Conservation (phyloP, 2,329 filamentous ascomycete genomes). For the Neoarthrinium moseri region DNA sequence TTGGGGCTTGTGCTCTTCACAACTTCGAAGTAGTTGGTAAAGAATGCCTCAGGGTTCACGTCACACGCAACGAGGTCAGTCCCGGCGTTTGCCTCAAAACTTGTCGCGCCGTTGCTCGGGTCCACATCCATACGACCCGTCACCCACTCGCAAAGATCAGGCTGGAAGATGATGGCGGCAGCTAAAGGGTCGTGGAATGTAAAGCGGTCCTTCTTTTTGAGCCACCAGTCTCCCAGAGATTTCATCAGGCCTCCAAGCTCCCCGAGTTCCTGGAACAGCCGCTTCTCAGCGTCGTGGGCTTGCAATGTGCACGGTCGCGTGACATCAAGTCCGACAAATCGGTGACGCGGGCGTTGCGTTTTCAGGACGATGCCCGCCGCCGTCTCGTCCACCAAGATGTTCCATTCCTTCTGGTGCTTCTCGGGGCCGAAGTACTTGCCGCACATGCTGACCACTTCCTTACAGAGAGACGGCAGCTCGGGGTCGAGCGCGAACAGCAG, state of each 20-base stretch:
- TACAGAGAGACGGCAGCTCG: conserved; percentile 6
- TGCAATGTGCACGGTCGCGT: conserved; percentile 3
- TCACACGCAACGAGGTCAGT: conserved; percentile 4
- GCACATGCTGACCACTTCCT: conserved; percentile 10
- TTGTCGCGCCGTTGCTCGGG: background rate
- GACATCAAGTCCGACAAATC: conserved; percentile 12
- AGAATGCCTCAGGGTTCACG: conserved; percentile 8
- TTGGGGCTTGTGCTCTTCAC: background rate
- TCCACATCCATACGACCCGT: conserved; percentile 2
- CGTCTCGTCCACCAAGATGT: conserved; percentile 9
- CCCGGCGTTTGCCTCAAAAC: conserved; percentile 1
- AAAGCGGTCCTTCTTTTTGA: conserved; percentile 1
- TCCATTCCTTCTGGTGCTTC: conserved; percentile 6
- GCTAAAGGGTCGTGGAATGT: conserved; percentile 12
- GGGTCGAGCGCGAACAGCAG: conserved; percentile 10
- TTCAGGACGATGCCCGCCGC: conserved; percentile 8
- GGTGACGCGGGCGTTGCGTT: conserved; percentile 4
- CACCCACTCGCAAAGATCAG: conserved; percentile 8
- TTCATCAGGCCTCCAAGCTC: conserved; percentile 2
- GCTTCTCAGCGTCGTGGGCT: background rate
- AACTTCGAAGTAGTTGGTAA: conserved; percentile 7
- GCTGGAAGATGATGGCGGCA: conserved; percentile 10
- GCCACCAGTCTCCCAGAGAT: conserved; percentile 1
- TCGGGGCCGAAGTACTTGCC: conserved; percentile 6
- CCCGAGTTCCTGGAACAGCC: background rate